These are phyloP conservation scores for Viola odorata DNA, from an alignment of 345 rosid species.

Conservation along the genomic window DNA sequence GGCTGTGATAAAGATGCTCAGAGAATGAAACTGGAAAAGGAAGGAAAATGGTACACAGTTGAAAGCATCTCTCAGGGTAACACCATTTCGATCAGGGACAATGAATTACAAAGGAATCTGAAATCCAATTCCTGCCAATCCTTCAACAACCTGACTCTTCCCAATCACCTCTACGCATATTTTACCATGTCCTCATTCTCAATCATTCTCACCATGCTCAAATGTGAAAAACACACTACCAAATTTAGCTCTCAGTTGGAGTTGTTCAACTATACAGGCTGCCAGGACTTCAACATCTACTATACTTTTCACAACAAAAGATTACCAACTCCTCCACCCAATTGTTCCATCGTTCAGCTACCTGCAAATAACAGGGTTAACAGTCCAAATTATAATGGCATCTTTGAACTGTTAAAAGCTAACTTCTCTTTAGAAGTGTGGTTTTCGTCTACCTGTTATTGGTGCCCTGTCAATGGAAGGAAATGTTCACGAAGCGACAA, in stretches of 20 bases:
- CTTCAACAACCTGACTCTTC: conserved; percentile 21
- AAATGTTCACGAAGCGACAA: not conserved
- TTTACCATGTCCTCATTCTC: too few relatives aligned
- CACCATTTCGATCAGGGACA: conserved; percentile 17
- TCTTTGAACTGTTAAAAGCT: conserved; percentile 16
- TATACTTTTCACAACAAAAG: not conserved
- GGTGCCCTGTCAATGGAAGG: conserved; percentile 10
- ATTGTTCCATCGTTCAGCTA: conserved; percentile 23
- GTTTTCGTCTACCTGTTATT: accelerated
- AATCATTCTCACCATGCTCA: conserved; percentile 19
- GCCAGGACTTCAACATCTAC: conserved; percentile 9
- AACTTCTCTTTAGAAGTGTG: conserved; percentile 11
- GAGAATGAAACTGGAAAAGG: conserved; percentile 21
- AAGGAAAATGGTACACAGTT: conserved; percentile 21
- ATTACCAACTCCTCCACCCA: not conserved
- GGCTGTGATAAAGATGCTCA: conserved; percentile 3
- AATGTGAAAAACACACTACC: too few relatives aligned
- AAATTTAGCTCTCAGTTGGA: too few relatives aligned
- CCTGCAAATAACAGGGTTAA: conserved; percentile 13
- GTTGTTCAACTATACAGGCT: not conserved
- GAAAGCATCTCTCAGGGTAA: conserved; percentile 21
- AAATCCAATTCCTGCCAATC: conserved; percentile 12
- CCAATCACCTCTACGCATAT: conserved; percentile 13
- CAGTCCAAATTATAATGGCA: not conserved
- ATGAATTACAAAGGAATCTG: conserved; percentile 4